A percentile compares a stretch with the other conserved stretches of the same genome.
Conservation (phyloP, 2,329 filamentous ascomycete species). For the Chaetoscypha palmicola region DNA sequence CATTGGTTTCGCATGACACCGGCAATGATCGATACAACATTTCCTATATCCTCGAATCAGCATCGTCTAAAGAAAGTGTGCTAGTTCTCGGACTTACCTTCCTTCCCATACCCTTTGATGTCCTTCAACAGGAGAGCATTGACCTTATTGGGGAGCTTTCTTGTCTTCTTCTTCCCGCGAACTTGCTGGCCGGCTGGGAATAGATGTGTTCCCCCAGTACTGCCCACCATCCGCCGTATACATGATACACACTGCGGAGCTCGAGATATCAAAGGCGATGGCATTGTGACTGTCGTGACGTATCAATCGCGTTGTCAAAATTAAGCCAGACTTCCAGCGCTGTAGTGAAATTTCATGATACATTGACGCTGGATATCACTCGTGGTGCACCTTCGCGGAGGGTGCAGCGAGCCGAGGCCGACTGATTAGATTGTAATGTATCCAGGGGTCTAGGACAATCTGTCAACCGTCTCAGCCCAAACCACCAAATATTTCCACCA, state of each 20-base stretch:
- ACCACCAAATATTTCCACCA: background rate
- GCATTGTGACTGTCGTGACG: slow-evolving; percentile 20
- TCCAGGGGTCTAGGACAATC: background rate
- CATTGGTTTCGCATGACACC: slow-evolving; percentile 49
- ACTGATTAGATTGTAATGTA: background rate
- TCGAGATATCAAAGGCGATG: slow-evolving; percentile 23
- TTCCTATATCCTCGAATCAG: slow-evolving; percentile 35
- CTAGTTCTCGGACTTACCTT: slow-evolving; percentile 30
- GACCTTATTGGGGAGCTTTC: slow-evolving; percentile 34
- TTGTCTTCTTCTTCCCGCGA: slow-evolving; percentile 39
- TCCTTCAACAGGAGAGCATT: slow-evolving; percentile 46
- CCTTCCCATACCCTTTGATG: slow-evolving; percentile 43
- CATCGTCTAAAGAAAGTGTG: background rate
- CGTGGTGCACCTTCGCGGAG: background rate
- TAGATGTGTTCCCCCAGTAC: slow-evolving; percentile 16
- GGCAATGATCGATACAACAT: slow-evolving; percentile 43
- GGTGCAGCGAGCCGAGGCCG: background rate
- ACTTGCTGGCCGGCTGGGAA: slow-evolving; percentile 30
- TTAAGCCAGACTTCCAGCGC: background rate
- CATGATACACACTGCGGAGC: slow-evolving; percentile 27
- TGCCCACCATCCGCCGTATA: slow-evolving; percentile 23
- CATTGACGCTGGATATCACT: background rate
- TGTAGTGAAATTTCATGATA: slow-evolving; percentile 2
- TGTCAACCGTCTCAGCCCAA: background rate
- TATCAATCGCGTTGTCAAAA: slow-evolving; percentile 6